phyloP scores from a whole-genome alignment of 768 basidiomycete species.

The Mycena albidolilacea region DNA sequence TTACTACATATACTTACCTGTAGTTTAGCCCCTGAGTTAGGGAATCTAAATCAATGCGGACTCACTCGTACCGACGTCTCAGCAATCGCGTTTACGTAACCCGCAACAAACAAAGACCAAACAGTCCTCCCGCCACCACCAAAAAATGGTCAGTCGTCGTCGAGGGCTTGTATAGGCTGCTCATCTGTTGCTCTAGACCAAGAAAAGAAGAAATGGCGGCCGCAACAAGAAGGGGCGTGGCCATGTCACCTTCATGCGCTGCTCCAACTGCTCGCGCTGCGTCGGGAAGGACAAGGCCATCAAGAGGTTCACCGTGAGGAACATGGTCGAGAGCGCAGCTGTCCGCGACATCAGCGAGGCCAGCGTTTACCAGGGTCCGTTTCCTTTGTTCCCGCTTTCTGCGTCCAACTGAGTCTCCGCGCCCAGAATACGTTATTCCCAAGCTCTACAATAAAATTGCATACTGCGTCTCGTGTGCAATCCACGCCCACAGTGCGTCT shows the following conservation, averaged over 20 bases:
- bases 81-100: too few species aligned
- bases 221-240: slow-evolving; percentile 99
- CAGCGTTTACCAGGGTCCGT: slow-evolving; percentile 90
- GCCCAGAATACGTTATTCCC: slow-evolving; percentile 92
- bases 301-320: slow-evolving; percentile 99
- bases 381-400: not conserved
- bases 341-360: slow-evolving; percentile 98
- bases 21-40: too few species aligned
- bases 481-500: slow-evolving; percentile 95
- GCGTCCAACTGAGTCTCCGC: not conserved
- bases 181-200: slow-evolving; percentile 73
- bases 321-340: slow-evolving; percentile 99
- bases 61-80: too few species aligned
- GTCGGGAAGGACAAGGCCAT: slow-evolving; percentile 99
- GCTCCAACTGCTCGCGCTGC: slow-evolving; percentile 99
- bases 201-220: slow-evolving; percentile 99
- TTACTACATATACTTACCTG: too few species aligned
- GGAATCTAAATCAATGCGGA: too few species aligned
- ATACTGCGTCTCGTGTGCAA: slow-evolving; percentile 99
- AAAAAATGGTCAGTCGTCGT: slow-evolving; percentile 23
- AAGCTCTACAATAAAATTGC: slow-evolving; percentile 99
- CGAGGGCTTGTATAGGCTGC: not conserved
- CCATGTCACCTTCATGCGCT: slow-evolving; percentile 94
- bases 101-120: not conserved
- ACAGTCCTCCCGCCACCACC: slow-evolving; percentile 12